Evolutionary conservation across 2,329 filamentous ascomycete genomes (phyloP).

Genomic region (Tolypocladium nubicola): DNA sequence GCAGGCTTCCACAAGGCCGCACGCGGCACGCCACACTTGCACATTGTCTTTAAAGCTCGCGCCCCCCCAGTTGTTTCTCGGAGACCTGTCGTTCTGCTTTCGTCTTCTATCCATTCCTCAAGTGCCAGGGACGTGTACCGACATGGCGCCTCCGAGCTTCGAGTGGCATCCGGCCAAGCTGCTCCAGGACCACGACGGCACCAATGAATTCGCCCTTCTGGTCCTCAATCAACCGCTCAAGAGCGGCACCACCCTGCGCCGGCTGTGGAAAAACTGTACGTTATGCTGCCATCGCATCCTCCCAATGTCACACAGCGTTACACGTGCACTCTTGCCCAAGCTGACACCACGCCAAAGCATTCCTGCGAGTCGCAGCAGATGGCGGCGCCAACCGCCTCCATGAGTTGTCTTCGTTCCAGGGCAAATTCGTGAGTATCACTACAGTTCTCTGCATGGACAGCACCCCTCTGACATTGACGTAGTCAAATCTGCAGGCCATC

Average conservation of each 20-base stretch:
- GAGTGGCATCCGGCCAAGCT: conserved; percentile 29
- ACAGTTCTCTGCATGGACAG: not conserved
- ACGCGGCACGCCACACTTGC: not conserved
- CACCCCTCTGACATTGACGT: not conserved
- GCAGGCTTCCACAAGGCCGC: not conserved
- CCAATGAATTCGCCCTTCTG: conserved; percentile 31
- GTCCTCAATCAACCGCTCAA: conserved; percentile 42
- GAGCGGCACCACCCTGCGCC: conserved; percentile 34
- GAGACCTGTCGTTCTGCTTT: not conserved
- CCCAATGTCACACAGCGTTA: not conserved
- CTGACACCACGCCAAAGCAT: conserved; percentile 32
- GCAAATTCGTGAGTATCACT: conserved; percentile 28
- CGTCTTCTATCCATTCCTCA: not conserved
- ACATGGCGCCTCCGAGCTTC: conserved; percentile 16
- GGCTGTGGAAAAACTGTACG: conserved; percentile 39
- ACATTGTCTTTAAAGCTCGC: not conserved
- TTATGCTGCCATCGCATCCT: not conserved
- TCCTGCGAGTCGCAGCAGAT: conserved; percentile 70
- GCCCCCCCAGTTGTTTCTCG: not conserved
- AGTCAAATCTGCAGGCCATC: conserved; percentile 58
- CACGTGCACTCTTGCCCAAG: not conserved
- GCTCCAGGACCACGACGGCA: conserved; percentile 20
- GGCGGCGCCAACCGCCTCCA: conserved; percentile 76
- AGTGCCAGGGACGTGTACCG: not conserved
- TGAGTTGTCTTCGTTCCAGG: conserved; percentile 29